phyloP scores from a whole-genome alignment of 495 filamentous ascomycete species.

The Penicillium chermesinum region DNA sequence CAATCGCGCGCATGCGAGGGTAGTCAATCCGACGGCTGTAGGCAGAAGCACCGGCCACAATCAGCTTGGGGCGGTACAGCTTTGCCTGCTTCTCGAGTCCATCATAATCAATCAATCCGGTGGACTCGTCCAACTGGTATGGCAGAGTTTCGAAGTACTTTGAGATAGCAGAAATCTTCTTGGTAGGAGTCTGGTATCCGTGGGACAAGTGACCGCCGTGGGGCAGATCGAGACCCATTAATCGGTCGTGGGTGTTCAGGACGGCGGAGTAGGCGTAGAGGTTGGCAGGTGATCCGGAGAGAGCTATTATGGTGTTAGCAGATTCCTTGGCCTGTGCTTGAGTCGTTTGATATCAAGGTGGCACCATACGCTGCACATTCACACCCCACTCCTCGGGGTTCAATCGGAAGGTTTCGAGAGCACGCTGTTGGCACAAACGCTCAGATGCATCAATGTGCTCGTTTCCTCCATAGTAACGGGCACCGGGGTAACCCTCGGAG shows the following conservation, averaged over 20 bases:
- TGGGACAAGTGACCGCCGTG: conserved; percentile 97
- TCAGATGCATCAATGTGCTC: conserved; percentile 92
- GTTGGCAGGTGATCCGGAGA: conserved; percentile 94
- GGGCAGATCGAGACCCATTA: conserved; percentile 96
- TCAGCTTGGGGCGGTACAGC: conserved; percentile 90
- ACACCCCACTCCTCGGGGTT: conserved; percentile 90
- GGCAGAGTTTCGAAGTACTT: conserved; percentile 99
- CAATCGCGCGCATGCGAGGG: conserved; percentile 75
- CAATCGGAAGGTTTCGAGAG: conserved; percentile 78
- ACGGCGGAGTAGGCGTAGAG: conserved; percentile 93
- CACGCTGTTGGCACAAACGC: conserved; percentile 81
- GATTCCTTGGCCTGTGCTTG: not conserved
- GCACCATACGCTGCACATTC: conserved; percentile 81
- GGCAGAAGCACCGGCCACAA: conserved; percentile 89
- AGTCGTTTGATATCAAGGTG: not conserved
- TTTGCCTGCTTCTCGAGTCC: conserved; percentile 77
- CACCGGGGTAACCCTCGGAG: conserved; percentile 96
- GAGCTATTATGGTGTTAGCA: conserved; percentile 51
- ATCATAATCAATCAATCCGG: conserved; percentile 91
- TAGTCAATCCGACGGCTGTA: conserved; percentile 96
- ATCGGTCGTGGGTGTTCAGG: conserved; percentile 83
- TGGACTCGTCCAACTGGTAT: conserved; percentile 84
- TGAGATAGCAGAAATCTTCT: conserved; percentile 97
- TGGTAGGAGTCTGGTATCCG: conserved; percentile 94
- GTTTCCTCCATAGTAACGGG: conserved; percentile 95